A percentile compares a stretch with the other conserved stretches of the same genome.
phyloP scores from a whole-genome alignment of 1,284 basidiomycete species.

The Papiliotrema nemorosa region DNA sequence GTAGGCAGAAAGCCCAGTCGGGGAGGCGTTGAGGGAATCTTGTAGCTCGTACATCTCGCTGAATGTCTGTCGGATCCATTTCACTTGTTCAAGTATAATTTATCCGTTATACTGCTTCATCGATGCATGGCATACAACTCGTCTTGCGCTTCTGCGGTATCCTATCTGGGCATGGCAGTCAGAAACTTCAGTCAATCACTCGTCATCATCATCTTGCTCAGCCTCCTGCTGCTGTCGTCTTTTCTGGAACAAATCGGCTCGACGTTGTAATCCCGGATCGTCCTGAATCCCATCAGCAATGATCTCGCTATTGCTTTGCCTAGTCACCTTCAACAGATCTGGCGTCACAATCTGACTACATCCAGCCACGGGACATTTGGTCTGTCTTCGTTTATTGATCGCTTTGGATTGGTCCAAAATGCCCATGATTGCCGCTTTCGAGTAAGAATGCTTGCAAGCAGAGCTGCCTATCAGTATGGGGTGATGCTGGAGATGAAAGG shows the following conservation, averaged over 20 bases:
- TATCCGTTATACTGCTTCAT: neutral
- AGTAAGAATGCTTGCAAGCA: conserved; percentile 27
- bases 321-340: conserved; percentile 13
- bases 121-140: conserved; percentile 2
- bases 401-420: conserved; percentile 11
- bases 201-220: conserved; percentile 10
- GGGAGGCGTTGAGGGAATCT: neutral
- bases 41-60: neutral
- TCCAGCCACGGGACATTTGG: conserved; percentile 30
- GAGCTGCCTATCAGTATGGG: conserved; percentile 10
- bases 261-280: conserved; percentile 22
- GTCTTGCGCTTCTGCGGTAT: neutral
- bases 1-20: neutral
- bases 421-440: conserved; percentile 15
- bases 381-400: neutral
- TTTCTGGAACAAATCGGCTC: conserved; percentile 20
- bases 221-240: conserved; percentile 7
- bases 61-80: neutral
- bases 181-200: neutral
- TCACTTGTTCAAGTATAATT: neutral
- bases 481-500: neutral
- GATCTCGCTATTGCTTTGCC: neutral
- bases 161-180: neutral
- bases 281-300: conserved; percentile 1
- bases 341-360: conserved; percentile 33